Base-by-base conservation (phyloP, 257 asterid genomes). In the Solanum dulcamara region DNA sequence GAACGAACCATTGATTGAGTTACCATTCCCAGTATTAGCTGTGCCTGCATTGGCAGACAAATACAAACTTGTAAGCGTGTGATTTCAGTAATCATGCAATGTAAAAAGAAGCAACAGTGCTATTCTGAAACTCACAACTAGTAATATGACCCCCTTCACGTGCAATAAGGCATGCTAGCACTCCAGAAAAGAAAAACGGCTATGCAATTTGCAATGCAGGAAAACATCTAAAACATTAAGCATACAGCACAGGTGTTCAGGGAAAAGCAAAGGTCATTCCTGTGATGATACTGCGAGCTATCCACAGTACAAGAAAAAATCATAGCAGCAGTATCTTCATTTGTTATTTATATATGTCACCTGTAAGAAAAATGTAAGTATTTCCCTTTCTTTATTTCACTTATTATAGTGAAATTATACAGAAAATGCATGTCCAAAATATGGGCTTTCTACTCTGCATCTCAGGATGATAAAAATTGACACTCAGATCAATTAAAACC, bases 1-100 rank as follows among this genome's bases (percentile, higher is more conserved):
- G 83, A 81, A 91, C 97, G 44, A 87, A 96, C 99, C 99, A 96
- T 92, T 90, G 92, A 95, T 26, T 92, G 93, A n/a, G 99, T 72
- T 38, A 92, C 97, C 91, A 93, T 85, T 85, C 97, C 98, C 38
- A 94, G 93, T 94, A 96, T 92, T 90, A 94, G 89, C 84, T 92
- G 90, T 77, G 92, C 97, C 99, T 96, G 93, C 90, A 85, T 88
- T 80, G 59, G 75, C 66, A 86, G 64, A 71, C 87, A 89, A 70
- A 84, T 18, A 81, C 57, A 82, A 87, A 80, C 72, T 80, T 37
- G 81, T 66, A 79, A 30, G 64, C 6, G 2, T 79, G 44, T 12
- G 24, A 48, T 75, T 44, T 7, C 60, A 75, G 30, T 17, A 79
- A 79, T 17, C 64, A 48, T 79, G 40, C 83, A 28, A 30, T 79